A percentile compares a stretch with the other conserved stretches of the same genome.
Evolutionary conservation across 306 rosid genomes (phyloP).

Genomic region (Hippophae gyantsensis): DNA sequence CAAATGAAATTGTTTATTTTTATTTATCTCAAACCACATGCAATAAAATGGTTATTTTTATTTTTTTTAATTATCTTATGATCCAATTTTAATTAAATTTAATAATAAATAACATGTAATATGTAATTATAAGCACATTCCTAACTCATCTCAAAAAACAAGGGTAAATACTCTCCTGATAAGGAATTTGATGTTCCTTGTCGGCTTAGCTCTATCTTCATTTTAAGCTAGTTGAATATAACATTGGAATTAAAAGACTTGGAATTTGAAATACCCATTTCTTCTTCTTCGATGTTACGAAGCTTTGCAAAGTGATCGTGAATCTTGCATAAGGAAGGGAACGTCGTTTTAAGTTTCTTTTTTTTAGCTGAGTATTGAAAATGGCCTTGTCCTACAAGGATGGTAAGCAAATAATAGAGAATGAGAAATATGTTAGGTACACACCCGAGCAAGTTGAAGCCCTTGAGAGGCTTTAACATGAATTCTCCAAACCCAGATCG

Average conservation of each 20-base stretch:
- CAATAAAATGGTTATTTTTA: too few species aligned
- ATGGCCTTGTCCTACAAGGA: conserved; percentile 99
- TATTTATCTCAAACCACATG: too few species aligned
- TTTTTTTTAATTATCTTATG: too few species aligned
- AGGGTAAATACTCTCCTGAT: conserved; percentile 25
- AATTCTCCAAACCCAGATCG: conserved; percentile 95
- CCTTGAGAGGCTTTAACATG: conserved; percentile 88
- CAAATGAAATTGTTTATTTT: too few species aligned
- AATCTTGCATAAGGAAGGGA: conserved; percentile 5
- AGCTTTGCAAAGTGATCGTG: conserved; percentile 5
- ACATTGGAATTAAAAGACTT: background rate
- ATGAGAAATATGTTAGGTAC: conserved; percentile 90
- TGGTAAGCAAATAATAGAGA: conserved; percentile 64
- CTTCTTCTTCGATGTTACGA: conserved; percentile 9
- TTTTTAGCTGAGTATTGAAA: conserved; percentile 15
- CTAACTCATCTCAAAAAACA: conserved; percentile 13
- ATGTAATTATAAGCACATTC: conserved; percentile 19
- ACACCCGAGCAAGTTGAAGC: conserved; percentile 99
- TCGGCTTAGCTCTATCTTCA: conserved; percentile 12
- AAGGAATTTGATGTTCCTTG: conserved; percentile 21
- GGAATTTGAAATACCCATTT: conserved; percentile 8
- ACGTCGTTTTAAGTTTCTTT: conserved; percentile 15
- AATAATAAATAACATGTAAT: too few species aligned
- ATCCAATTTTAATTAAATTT: too few species aligned
- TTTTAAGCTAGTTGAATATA: conserved; percentile 6